Evolutionary conservation across 306 rosid genomes (phyloP), one percentile per base, ranked within the genome.

Genomic region (Vigna angularis): DNA sequence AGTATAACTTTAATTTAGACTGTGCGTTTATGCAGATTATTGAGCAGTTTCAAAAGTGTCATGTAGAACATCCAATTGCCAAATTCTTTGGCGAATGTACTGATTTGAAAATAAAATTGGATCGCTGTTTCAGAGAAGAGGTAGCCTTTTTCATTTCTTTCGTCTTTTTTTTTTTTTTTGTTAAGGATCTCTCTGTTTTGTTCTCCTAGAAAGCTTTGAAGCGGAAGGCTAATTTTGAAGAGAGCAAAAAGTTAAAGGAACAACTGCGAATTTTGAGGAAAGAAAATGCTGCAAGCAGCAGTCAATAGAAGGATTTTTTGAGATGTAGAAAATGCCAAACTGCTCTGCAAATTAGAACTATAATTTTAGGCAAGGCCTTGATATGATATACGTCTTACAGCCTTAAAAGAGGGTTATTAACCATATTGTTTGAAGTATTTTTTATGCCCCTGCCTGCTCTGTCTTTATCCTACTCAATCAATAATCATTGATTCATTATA

Each of bases 71-170:
- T 82, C 97, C 97, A 30, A 1, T 83, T 79, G 88, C 55, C 49
- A 94, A 94, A 80, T 92, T 94, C 81, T 88, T 89, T 34, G 98
- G 97, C 66, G 86, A 92, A 85, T 94, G 98, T 83, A 94, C 98
- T 48, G 87, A 90, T 86, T 85, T 94, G 73, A 94, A 94, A 80
- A 87, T 92, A 73, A 90, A 92, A 91, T 88, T 92, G 74, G 98
- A 92, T 85, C 95, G 89, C 45, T 94, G 98, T 79, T 94, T 94
- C 73, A 87, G 97, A 78, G 83, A 88, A 81, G 98, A 94, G 83
- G 98, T 92, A 88, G 92, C 61, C 57, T 70, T 74, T 55, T 70
- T 74, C 49, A 3, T 10, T 15, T 26, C 10, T 34, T 28, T 64
- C 4, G 0, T 15, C 13, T 8, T 20, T 53, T 18, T 10, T 7